Evolutionary conservation across 1,284 basidiomycete species (phyloP).

Genomic region (Termitomyces sp.): DNA sequence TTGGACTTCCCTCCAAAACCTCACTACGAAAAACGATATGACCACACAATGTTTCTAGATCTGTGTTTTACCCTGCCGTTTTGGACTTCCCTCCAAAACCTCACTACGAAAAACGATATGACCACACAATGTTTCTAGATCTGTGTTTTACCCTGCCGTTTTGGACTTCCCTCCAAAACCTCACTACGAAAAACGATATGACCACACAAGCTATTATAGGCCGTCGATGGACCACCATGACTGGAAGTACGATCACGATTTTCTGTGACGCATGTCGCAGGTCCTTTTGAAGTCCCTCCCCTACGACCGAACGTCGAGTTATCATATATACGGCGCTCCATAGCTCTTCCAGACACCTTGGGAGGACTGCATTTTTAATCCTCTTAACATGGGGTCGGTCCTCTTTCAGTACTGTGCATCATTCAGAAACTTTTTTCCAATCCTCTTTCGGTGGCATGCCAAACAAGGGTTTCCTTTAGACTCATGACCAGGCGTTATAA

Average conservation of each 20-base stretch:
- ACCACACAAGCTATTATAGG: slow-evolving; percentile 8
- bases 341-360: not conserved
- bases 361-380: not conserved
- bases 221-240: slow-evolving; percentile 4
- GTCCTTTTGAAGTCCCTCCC: slow-evolving; percentile 1
- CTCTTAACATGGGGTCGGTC: not conserved
- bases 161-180: too few species aligned
- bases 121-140: too few species aligned
- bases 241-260: slow-evolving; percentile 14
- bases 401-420: too few species aligned
- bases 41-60: too few species aligned
- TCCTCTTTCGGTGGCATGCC: not conserved
- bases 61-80: too few species aligned
- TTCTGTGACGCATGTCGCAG: not conserved
- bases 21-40: slow-evolving; percentile 4
- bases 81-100: too few species aligned
- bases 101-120: slow-evolving; percentile 4
- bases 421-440: not conserved
- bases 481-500: too few species aligned
- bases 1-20: too few species aligned
- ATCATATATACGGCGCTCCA: not conserved
- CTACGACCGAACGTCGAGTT: not conserved
- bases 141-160: too few species aligned
- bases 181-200: slow-evolving; percentile 6
- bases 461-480: not conserved